Conservation (phyloP, 2,329 filamentous ascomycete species). For the Dactylonectria estremocensis region DNA sequence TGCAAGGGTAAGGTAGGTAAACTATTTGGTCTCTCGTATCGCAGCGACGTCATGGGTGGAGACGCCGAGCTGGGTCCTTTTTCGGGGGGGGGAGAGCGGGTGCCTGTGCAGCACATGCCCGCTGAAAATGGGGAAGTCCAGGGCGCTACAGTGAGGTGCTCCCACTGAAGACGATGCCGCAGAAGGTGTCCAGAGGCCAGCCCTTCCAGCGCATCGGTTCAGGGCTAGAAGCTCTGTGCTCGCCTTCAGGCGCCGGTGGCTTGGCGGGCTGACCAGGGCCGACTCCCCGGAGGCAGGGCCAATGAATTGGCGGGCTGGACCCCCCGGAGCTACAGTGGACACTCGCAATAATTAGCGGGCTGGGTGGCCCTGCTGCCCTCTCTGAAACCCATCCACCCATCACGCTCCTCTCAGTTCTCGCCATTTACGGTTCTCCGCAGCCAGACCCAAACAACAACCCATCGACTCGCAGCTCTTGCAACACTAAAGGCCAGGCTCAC, state of each 20-base stretch:
- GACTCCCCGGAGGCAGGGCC: slow-evolving; percentile 20
- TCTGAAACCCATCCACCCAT: slow-evolving; percentile 5
- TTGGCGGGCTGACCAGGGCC: slow-evolving; percentile 27
- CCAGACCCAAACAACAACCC: slow-evolving; percentile 19
- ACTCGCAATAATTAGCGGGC: not conserved
- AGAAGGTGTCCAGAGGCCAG: too few relatives aligned
- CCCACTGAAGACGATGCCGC: not conserved
- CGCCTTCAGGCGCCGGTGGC: slow-evolving; percentile 1
- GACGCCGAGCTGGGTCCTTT: not conserved
- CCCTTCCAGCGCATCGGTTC: not conserved
- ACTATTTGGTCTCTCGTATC: not conserved
- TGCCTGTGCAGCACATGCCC: slow-evolving; percentile 19
- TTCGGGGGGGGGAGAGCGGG: slow-evolving; percentile 15
- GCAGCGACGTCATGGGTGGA: not conserved
- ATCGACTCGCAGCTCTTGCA: not conserved
- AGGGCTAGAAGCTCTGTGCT: not conserved
- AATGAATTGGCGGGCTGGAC: slow-evolving; percentile 3
- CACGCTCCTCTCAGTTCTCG: slow-evolving; percentile 4
- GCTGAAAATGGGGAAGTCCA: slow-evolving; percentile 17
- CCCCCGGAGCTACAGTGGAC: slow-evolving; percentile 2
- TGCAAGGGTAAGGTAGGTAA: not conserved
- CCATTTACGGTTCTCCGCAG: slow-evolving; percentile 14
- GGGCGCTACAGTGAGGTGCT: not conserved
- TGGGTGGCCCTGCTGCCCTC: slow-evolving; percentile 10
- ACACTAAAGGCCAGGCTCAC: not conserved